Percentiles rank a stretch among this genome's conserved stretches.
phyloP scores from a whole-genome alignment of 441 rosid species.

The Gossypium aridum region DNA sequence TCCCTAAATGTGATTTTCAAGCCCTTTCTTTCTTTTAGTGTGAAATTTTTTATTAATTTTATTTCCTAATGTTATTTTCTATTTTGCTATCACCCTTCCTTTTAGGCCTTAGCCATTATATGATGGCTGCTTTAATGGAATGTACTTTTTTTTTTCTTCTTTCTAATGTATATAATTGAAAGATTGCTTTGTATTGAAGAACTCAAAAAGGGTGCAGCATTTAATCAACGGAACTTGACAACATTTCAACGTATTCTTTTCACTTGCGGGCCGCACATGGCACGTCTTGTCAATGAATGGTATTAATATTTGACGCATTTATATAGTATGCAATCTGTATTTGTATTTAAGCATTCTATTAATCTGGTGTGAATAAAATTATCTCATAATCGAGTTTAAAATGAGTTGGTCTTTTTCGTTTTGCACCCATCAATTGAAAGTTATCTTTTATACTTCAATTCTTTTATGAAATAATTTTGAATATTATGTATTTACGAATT shows the following conservation, averaged over 20 bases:
- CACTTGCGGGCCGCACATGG: neutral
- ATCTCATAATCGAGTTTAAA: neutral
- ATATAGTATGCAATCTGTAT: too few relatives aligned
- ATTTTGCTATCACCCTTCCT: neutral
- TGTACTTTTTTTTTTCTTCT: neutral
- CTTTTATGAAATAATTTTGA: too few relatives aligned
- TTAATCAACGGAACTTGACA: neutral
- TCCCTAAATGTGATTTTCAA: constrained; percentile 25
- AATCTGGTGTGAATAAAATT: neutral
- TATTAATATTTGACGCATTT: too few relatives aligned
- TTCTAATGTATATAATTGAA: neutral
- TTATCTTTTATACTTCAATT: too few relatives aligned
- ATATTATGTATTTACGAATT: too few relatives aligned
- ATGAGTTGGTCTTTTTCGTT: neutral
- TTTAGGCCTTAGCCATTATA: neutral
- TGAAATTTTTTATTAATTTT: neutral
- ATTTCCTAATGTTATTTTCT: neutral
- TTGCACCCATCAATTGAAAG: neutral
- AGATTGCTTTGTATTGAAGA: neutral
- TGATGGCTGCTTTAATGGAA: neutral
- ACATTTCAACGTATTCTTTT: too few relatives aligned
- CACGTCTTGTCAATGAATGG: neutral
- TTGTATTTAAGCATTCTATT: neutral
- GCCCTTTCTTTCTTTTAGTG: constrained; percentile 9
- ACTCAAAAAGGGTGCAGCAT: neutral